Conservation (phyloP, 139 green algal genomes). For the Nannochloris sp. region DNA sequence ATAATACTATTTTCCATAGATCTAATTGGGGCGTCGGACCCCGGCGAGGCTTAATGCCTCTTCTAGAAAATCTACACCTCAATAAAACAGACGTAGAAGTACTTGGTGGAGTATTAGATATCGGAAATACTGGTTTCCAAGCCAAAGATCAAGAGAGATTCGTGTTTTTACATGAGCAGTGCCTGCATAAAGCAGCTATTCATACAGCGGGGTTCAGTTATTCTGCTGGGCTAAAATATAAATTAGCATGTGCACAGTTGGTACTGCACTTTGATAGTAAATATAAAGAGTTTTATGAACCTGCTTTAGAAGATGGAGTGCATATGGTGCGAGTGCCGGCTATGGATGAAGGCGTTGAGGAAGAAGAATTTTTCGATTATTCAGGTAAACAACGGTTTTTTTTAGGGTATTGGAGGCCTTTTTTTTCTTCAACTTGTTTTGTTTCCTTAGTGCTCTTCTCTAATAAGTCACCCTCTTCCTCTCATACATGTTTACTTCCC, state of each 20-base stretch:
- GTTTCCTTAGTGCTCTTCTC: no score
- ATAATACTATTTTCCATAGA: conserved; percentile 17
- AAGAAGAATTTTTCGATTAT: conserved; percentile 4
- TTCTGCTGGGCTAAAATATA: conserved; percentile 32
- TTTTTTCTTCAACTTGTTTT: no score
- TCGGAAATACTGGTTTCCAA: conserved; percentile 22
- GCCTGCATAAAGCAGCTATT: conserved; percentile 21
- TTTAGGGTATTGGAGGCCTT: no score
- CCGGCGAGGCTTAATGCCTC: conserved; percentile 18
- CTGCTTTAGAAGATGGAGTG: conserved; percentile 19
- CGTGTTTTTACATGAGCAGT: conserved; percentile 24
- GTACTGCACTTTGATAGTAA: conserved; percentile 23
- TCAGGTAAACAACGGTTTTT: background rate
- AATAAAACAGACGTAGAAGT: background rate
- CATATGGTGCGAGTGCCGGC: conserved; percentile 8
- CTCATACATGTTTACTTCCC: no score
- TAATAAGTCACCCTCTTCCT: no score
- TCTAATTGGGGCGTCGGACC: conserved; percentile 28
- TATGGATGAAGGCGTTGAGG: conserved; percentile 12
- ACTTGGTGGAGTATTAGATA: conserved; percentile 17
- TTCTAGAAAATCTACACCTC: conserved; percentile 5
- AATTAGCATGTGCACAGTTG: conserved; percentile 25
- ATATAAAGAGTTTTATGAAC: conserved; percentile 34
- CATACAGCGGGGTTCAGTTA: conserved; percentile 34
- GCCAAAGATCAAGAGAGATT: conserved; percentile 12